Evolutionary conservation across 345 rosid species (phyloP), one percentile per base, ranked within the genome.

Genomic region (Corchorus olitorius): DNA sequence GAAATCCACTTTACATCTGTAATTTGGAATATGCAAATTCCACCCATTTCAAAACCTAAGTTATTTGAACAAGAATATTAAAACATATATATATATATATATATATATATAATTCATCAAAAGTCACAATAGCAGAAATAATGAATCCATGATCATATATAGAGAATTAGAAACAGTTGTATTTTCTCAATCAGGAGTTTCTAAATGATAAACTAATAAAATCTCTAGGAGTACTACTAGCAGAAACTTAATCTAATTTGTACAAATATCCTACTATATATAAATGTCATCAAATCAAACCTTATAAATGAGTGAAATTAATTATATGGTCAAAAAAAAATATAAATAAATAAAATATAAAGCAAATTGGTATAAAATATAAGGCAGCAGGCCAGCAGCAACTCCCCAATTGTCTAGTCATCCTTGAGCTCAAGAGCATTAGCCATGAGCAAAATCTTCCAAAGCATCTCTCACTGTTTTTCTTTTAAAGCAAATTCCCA

Each of bases 381-480:
- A 27, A 1, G 46, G 71, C 27, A 27, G 27, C 27, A 27, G 27
- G n/a, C n/a, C 27, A 27, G 12, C 35, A n/a, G 52, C 33, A 6
- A 33, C 58, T 22, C 17, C 56, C 33, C 22, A 20, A 43, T 52
- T 19, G 2, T 35, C 39, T 4, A 35, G 33, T 53, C 48, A 5
- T 71, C 53, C 22, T 39, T 39, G 5, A 39, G 63, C 75, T 71
- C 49, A 37, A 53, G 49, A 55, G 16, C 45, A 20, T n/a, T 27
- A 10, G 22, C 37, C 34, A 43, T 33, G 41, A 48, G 68, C 68
- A 65, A 27, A 65, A 67, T 66, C 70, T 73, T 73, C 62, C 81
- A 69, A 69, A 49, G 43, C 73, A 81, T 74, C 41, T 14, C 46
- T 22, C 35, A 50, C 68, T 59, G 49, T 49, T 55, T 3, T 14